Evolutionary conservation across 1,284 basidiomycete genomes (phyloP), one percentile per base, ranked within the genome.

Genomic region (Neotropicomus parvogracilis): DNA sequence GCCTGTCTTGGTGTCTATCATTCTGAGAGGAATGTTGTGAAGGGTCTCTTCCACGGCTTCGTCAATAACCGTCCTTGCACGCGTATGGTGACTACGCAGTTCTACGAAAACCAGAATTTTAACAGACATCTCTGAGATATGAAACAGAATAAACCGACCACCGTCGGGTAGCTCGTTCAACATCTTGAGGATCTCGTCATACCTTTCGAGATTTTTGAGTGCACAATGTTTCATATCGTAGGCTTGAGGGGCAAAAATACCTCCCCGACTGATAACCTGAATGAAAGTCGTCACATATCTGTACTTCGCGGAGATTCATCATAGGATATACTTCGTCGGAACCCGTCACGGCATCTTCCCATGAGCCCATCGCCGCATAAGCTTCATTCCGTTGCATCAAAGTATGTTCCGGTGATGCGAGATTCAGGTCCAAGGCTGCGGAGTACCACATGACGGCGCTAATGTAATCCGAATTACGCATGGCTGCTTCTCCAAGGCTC

Each of bases 1-100:
- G 26, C 54, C 46, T 28, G 50, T 44, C 34, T 37, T 17, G 4
- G 41, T 49, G 38, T 50, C 46, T 17, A 57, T 54, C 40, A 54
- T 48, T 12, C 45, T 36, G 27, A 50, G 42, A n/a, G 53, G 53
- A 13, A 21, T 5, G 6, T 51, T 37, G 16, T 31, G 20, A 32
- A 40, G 49, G 20, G 19, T 42, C 10, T 42, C 35, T 9, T 38
- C 19, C 17, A 50, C 26, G 5, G 35, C 16, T 36, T 38, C 9
- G 28, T 44, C 54, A 17, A 36, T 45, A 24, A 32, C 26, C 2
- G 6, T 34, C 36, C 8, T 50, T 7, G 14, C n/a, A 4, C 3
- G n/a, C 4, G 3, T 11, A 16, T 49, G 21, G 19, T 40, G 32
- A 29, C 19, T 0, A 27, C 7, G 33, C 13, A 54, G 29, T 19